Conservation (phyloP, 176 grass and related monocot genomes). For the Chloris gayana region DNA sequence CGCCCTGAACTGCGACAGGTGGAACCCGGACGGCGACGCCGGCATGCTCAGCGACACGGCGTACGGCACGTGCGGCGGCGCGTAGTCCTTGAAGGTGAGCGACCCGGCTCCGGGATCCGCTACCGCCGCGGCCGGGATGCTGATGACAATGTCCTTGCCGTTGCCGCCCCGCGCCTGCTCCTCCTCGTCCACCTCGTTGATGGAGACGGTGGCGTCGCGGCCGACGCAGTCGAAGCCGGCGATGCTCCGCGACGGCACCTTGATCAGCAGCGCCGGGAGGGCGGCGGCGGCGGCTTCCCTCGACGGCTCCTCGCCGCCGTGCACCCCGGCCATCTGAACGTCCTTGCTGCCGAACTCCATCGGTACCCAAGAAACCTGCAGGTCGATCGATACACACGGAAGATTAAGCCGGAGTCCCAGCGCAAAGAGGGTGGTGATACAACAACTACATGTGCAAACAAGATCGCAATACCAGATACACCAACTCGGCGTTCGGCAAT, state of each 20-base stretch:
- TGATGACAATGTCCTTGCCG: conserved; percentile 44
- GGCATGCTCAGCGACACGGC: conserved; percentile 68
- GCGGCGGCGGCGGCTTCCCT: neutral
- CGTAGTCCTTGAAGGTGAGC: neutral
- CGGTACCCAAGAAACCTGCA: conserved; percentile 22
- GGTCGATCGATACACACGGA: too few relatives aligned
- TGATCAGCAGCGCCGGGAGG: conserved; percentile 43
- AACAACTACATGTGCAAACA: neutral
- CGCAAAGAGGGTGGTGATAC: too few relatives aligned
- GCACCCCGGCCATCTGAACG: conserved; percentile 10
- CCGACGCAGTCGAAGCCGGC: conserved; percentile 54
- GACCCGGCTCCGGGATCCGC: too few relatives aligned
- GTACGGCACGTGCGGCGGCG: conserved; percentile 24
- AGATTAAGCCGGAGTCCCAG: neutral
- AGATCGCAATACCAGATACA: conserved; percentile 49
- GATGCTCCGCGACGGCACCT: conserved; percentile 39
- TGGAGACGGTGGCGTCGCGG: neutral
- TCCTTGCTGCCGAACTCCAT: conserved; percentile 41
- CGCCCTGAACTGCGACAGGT: conserved; percentile 48
- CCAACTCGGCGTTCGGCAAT: conserved; percentile 48
- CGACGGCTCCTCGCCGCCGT: neutral
- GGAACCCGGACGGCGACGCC: conserved; percentile 71
- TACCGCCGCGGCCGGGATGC: conserved; percentile 23
- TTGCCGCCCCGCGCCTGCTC: neutral
- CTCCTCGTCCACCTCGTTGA: conserved; percentile 14